Conservation (phyloP, 1,284 basidiomycete species). For the Volvariella volvacea region DNA sequence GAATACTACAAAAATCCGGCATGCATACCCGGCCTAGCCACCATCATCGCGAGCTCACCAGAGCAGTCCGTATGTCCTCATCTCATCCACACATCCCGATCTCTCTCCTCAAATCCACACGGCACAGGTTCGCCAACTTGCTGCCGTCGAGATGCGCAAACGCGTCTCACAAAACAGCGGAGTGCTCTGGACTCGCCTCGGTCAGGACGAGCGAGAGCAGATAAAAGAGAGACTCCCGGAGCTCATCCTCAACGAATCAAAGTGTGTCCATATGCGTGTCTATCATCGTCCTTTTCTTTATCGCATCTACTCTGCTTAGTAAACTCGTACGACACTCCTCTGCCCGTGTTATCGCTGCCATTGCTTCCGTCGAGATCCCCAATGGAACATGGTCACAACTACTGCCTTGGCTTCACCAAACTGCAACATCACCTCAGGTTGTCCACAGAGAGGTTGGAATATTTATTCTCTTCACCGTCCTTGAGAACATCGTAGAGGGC, state of each 20-base stretch:
- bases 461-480: constrained; percentile 87
- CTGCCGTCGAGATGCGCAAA: constrained; percentile 97
- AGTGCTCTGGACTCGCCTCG: constrained; percentile 77
- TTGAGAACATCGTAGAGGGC: constrained; percentile 89
- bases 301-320: constrained; percentile 31
- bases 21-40: constrained; percentile 90
- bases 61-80: constrained; percentile 54
- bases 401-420: constrained; percentile 82
- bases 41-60: constrained; percentile 81
- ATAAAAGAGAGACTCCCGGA: constrained; percentile 86
- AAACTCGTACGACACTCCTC: constrained; percentile 86
- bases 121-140: constrained; percentile 87
- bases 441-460: constrained; percentile 87
- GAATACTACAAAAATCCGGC: constrained; percentile 88
- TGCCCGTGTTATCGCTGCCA: constrained; percentile 89
- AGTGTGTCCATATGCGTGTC: constrained; percentile 40
- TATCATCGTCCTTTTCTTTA: constrained; percentile 7
- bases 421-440: constrained; percentile 64
- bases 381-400: constrained; percentile 82
- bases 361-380: constrained; percentile 88
- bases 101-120: constrained; percentile 1
- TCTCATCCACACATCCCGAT: constrained; percentile 2
- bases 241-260: constrained; percentile 73
- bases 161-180: constrained; percentile 79
- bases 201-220: constrained; percentile 66